These are phyloP conservation scores for Wickerhamomyces tratensis DNA, from an alignment of 805 yeast species.

Conservation along the genomic window DNA sequence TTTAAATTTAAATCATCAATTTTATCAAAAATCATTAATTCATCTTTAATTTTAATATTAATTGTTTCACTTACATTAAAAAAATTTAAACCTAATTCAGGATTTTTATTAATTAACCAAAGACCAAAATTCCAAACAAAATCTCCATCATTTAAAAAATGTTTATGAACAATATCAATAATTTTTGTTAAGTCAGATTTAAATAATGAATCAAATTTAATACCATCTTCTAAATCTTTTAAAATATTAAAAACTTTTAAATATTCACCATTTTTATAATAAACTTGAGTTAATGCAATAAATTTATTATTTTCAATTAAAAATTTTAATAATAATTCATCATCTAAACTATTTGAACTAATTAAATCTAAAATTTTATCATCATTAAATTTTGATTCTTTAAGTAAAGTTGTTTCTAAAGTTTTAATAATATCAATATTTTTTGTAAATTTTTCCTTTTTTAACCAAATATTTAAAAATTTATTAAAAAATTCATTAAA, in stretches of 20 bases:
- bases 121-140: constrained; percentile 8
- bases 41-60: constrained; percentile 7
- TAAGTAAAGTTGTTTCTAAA: constrained; percentile 9
- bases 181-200: constrained; percentile 1
- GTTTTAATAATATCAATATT: constrained; percentile 9
- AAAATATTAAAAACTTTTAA: constrained; percentile 3
- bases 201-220: constrained; percentile 2
- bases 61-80: constrained; percentile 7
- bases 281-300: constrained; percentile 7
- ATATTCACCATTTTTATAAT: constrained; percentile 1
- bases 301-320: constrained; percentile 5
- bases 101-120: constrained; percentile 13
- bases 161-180: constrained; percentile 4
- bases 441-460: constrained; percentile 6
- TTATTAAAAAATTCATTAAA: constrained; percentile 8
- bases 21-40: constrained; percentile 6
- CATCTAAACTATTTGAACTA: neutral
- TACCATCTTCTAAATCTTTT: constrained; percentile 7
- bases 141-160: constrained; percentile 6
- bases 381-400: constrained; percentile 5
- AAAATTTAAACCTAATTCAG: constrained; percentile 12
- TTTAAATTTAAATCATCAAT: constrained; percentile 11
- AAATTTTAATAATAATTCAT: constrained; percentile 3
- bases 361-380: constrained; percentile 3
- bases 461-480: constrained; percentile 15